Evolutionary conservation across 768 basidiomycete species (phyloP).

Genomic region (Lactarius quietus): DNA sequence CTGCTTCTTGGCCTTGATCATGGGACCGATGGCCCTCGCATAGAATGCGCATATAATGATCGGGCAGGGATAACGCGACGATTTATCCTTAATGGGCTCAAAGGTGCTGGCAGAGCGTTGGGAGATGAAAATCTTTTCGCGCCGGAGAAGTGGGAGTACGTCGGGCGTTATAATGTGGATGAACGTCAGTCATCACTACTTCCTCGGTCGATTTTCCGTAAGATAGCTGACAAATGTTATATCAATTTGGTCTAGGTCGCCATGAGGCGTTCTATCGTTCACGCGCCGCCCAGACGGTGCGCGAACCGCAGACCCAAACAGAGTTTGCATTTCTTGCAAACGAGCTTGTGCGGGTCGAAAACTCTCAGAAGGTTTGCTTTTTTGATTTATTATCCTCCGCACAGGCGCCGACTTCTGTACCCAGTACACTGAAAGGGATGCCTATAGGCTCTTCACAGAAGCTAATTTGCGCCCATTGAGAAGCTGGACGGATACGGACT

Average conservation of each 20-base stretch:
- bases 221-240: neutral
- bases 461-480: conserved; percentile 81
- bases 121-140: conserved; percentile 65
- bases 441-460: conserved; percentile 62
- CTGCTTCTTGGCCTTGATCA: conserved; percentile 91
- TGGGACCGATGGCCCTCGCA: conserved; percentile 59
- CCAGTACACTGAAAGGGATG: conserved; percentile 79
- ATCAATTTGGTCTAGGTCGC: conserved; percentile 44
- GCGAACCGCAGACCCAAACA: conserved; percentile 44
- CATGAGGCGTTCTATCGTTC: conserved; percentile 87
- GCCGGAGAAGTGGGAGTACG: conserved; percentile 72
- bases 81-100: conserved; percentile 88
- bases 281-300: conserved; percentile 52
- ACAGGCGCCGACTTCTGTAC: neutral
- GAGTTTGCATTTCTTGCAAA: conserved; percentile 55
- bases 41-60: conserved; percentile 89
- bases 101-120: conserved; percentile 60
- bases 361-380: conserved; percentile 72
- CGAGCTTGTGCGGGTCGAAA: conserved; percentile 83
- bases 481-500: conserved; percentile 73
- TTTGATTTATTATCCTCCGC: neutral
- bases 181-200: conserved; percentile 36
- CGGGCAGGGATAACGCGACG: conserved; percentile 60
- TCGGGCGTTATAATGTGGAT: conserved; percentile 53
- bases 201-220: neutral